Conservation (phyloP, 495 filamentous ascomycete species). For the Peziza echinospora region DNA sequence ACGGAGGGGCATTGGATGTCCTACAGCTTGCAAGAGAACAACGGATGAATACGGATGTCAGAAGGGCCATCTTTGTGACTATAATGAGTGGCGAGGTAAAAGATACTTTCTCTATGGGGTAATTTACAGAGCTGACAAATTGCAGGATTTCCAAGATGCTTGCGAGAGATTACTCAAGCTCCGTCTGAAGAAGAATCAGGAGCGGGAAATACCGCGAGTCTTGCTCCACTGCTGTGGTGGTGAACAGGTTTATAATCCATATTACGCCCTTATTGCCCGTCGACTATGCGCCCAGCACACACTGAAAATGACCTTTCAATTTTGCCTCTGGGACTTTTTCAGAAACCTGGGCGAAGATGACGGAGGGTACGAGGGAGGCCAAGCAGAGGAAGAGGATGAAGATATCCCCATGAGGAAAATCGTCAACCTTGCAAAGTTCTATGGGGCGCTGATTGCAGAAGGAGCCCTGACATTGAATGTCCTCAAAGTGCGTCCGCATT, state of each 20-base stretch:
- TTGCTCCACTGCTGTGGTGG: slow-evolving; percentile 69
- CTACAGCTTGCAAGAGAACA: slow-evolving; percentile 54
- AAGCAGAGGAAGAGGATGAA: slow-evolving; percentile 28
- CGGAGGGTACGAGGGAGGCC: slow-evolving; percentile 34
- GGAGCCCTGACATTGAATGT: slow-evolving; percentile 39
- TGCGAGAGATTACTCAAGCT: slow-evolving; percentile 57
- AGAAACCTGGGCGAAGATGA: slow-evolving; percentile 57
- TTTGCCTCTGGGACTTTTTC: slow-evolving; percentile 70
- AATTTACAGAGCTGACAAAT: too few species aligned
- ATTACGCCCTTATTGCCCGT: slow-evolving; percentile 68
- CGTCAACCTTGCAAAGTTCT: slow-evolving; percentile 82
- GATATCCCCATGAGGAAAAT: slow-evolving; percentile 39
- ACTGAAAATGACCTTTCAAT: slow-evolving; percentile 64
- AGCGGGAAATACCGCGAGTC: slow-evolving; percentile 70
- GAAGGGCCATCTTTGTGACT: slow-evolving; percentile 76
- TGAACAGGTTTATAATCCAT: slow-evolving; percentile 73
- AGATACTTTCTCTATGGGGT: too few species aligned
- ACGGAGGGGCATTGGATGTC: slow-evolving; percentile 40
- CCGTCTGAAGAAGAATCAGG: slow-evolving; percentile 61
- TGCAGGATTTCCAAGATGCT: slow-evolving; percentile 56
- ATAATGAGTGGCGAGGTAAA: slow-evolving; percentile 59
- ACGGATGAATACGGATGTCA: slow-evolving; percentile 85
- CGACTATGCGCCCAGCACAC: slow-evolving; percentile 46
- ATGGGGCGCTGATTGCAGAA: slow-evolving; percentile 47
- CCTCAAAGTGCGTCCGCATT: slow-evolving; percentile 28